phyloP scores from a whole-genome alignment of 1,139 yeast species.

The Debaryomyces fabryi region DNA sequence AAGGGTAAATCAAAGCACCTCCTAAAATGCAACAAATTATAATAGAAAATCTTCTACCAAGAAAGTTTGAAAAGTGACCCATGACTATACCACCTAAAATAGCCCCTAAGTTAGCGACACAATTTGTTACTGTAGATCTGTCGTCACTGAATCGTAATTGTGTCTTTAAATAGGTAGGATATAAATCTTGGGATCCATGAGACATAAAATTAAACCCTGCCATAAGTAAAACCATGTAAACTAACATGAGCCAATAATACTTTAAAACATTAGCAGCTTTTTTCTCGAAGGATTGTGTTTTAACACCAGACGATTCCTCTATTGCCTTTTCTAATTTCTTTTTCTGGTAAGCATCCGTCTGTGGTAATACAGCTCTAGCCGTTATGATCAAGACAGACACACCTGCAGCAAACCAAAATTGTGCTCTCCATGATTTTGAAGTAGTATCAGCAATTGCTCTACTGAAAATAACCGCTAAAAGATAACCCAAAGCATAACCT shows the following conservation, averaged over 20 bases:
- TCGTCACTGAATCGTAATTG: conserved; percentile 54
- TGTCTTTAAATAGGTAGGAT: conserved; percentile 61
- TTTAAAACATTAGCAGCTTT: conserved; percentile 18
- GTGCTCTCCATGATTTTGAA: conserved; percentile 28
- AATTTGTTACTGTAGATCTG: conserved; percentile 65
- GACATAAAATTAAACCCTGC: conserved; percentile 54
- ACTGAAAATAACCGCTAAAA: conserved; percentile 45
- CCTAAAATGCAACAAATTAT: conserved; percentile 58
- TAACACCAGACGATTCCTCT: conserved; percentile 6
- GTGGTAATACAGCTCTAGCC: conserved; percentile 22
- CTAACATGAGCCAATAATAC: conserved; percentile 27
- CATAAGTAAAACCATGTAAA: conserved; percentile 29
- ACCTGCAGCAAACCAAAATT: conserved; percentile 36
- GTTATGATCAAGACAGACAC: conserved; percentile 25
- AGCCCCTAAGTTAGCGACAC: conserved; percentile 74
- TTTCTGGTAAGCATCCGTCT: conserved; percentile 11
- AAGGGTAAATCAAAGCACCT: conserved; percentile 59
- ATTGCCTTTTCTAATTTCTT: conserved; percentile 7
- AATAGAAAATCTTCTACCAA: conserved; percentile 59
- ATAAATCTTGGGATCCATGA: conserved; percentile 75
- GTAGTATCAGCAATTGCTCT: conserved; percentile 36
- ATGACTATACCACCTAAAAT: conserved; percentile 62
- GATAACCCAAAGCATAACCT: conserved; percentile 49
- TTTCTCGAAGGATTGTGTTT: conserved; percentile 7
- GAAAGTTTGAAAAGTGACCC: conserved; percentile 62